Evolutionary conservation across 805 yeast species (phyloP), one percentile per base, ranked within the genome.

Genomic region (Suhomyces sp.): DNA sequence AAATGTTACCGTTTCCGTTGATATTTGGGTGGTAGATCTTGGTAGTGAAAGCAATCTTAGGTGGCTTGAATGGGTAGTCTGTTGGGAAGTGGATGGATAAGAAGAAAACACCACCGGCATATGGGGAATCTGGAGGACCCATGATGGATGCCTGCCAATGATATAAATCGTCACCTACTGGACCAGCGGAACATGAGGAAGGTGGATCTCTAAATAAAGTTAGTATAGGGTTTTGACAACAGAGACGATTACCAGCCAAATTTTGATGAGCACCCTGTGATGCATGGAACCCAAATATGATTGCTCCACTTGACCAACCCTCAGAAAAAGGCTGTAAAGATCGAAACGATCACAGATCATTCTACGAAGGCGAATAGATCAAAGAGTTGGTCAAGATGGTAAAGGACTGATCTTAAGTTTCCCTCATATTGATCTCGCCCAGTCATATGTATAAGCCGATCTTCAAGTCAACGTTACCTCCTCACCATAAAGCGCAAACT

Each of bases 71-170:
- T 52, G 99, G 99, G 73, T 94, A 94, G 74, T 94, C 98, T 54
- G 98, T 92, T 70, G 99, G 99, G 88, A 94, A 94, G 72, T 91
- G 96, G 71, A 94, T 91, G 51, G 96, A 86, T 58, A 94, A 82
- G 81, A 94, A 94, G 74, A 94, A 94, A 45, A 93, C 97, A 66
- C 98, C 99, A 60, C 93, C 93, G 22, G 86, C 85, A 53, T 82
- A 82, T 58, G 86, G 94, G 47, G 97, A 89, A 76, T 94, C 98
- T 61, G 96, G 83, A 49, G 99, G 99, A 48, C 99, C 99, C 96
- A 94, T 90, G 71, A 94, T 94, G 44, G 98, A 92, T 42, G 98
- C 99, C 77, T 94, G 98, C 99, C 99, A 94, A 79, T 93, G 98
- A 78, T 88, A 94, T 68, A 93, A 79, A 73, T 93, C 99, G 65